Evolutionary conservation across 1,284 basidiomycete species (phyloP).

Genomic region (Calocybe gambosa): DNA sequence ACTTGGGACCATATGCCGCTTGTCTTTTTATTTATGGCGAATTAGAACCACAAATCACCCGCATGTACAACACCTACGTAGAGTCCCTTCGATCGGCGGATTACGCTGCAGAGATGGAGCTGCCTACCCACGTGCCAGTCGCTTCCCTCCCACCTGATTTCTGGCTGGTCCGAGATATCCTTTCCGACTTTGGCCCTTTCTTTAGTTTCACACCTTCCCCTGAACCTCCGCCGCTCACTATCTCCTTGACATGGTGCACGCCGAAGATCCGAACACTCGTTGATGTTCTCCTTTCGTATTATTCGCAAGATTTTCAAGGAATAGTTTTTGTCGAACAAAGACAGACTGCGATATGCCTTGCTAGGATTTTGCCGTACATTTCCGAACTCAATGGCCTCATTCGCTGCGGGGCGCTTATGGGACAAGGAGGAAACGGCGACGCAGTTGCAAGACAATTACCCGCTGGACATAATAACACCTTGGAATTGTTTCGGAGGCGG

Average conservation of each 20-base stretch:
- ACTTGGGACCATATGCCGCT: constrained; percentile 39
- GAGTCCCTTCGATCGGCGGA: constrained; percentile 10
- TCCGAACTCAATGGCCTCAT: constrained; percentile 52
- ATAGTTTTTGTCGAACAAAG: constrained; percentile 84
- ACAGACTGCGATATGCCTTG: constrained; percentile 67
- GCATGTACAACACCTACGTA: constrained; percentile 19
- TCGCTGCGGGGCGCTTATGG: constrained; percentile 60
- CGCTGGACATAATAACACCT: constrained; percentile 48
- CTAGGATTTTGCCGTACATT: constrained; percentile 55
- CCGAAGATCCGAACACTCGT: constrained; percentile 64
- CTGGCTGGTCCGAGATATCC: constrained; percentile 40
- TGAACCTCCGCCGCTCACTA: constrained; percentile 30
- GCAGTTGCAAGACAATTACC: constrained; percentile 45
- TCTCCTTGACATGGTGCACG: constrained; percentile 58
- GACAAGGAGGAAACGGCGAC: constrained; percentile 48
- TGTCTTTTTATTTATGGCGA: constrained; percentile 57
- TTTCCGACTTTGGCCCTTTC: constrained; percentile 45
- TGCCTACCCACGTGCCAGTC: constrained; percentile 11
- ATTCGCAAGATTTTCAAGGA: constrained; percentile 57
- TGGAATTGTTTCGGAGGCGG: constrained; percentile 59
- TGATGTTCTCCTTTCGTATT: constrained; percentile 51
- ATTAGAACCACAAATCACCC: constrained; percentile 41
- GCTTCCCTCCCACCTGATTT: constrained; percentile 31
- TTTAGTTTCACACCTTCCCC: constrained; percentile 28
- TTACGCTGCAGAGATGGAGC: constrained; percentile 12